Percentiles rank a stretch among this genome's conserved stretches.
These are phyloP conservation scores for Gastrolobium bilobum DNA, from an alignment of 306 rosid genomes.

Conservation along the genomic window DNA sequence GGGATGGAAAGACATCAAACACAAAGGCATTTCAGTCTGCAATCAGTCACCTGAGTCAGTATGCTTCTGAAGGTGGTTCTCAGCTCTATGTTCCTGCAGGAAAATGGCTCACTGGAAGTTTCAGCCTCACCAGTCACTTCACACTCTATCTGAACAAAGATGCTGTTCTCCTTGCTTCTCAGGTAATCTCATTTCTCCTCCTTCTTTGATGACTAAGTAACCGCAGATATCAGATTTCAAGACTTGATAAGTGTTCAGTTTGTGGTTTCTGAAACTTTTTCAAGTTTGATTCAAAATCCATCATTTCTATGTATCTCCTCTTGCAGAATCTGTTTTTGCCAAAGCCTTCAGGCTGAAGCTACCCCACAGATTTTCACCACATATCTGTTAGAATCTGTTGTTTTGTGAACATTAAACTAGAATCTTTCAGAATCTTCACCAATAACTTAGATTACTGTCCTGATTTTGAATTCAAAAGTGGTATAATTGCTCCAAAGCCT, in stretches of 20 bases:
- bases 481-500: slow-evolving; percentile 11
- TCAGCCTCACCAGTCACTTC: slow-evolving; percentile 81
- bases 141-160: slow-evolving; percentile 76
- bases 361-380: slow-evolving; percentile 13
- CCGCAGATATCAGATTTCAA: neutral
- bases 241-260: neutral
- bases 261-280: slow-evolving; percentile 7
- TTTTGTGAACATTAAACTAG: neutral
- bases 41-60: slow-evolving; percentile 65
- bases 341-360: neutral
- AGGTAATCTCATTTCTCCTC: slow-evolving; percentile 55
- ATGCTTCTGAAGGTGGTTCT: slow-evolving; percentile 72
- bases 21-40: slow-evolving; percentile 83
- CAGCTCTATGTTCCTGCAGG: slow-evolving; percentile 84
- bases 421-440: neutral
- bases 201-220: neutral
- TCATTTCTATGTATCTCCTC: neutral
- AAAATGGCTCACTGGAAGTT: slow-evolving; percentile 89
- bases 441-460: neutral
- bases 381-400: neutral
- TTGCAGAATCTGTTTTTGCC: neutral
- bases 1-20: slow-evolving; percentile 83
- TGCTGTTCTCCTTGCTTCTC: slow-evolving; percentile 87
- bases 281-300: slow-evolving; percentile 4
- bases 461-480: neutral